Conservation (phyloP, 805 yeast genomes). For the Maudiozyma bulderi region DNA sequence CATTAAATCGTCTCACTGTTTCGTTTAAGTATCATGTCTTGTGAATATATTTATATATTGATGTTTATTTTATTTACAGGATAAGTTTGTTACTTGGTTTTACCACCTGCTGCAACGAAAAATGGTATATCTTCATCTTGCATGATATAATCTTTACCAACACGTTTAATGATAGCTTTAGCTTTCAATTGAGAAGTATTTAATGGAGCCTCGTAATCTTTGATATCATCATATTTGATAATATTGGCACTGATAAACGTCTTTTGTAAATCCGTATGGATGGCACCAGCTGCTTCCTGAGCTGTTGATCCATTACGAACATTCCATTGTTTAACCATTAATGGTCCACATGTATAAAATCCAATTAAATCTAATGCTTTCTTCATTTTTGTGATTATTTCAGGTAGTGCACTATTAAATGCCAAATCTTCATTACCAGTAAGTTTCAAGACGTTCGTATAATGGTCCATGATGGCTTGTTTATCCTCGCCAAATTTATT, state of each 20-base stretch:
- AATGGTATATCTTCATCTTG: slow-evolving; percentile 78
- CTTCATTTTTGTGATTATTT: slow-evolving; percentile 57
- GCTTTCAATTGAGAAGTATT: slow-evolving; percentile 20
- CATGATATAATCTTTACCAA: slow-evolving; percentile 63
- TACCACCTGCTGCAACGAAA: slow-evolving; percentile 65
- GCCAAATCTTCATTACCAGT: slow-evolving; percentile 32
- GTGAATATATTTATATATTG: neutral
- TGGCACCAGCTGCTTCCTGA: slow-evolving; percentile 84
- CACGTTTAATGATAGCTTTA: slow-evolving; percentile 23
- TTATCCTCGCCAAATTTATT: slow-evolving; percentile 25
- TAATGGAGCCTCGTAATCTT: slow-evolving; percentile 14
- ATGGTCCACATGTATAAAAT: slow-evolving; percentile 79
- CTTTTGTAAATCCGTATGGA: slow-evolving; percentile 75
- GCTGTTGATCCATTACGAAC: slow-evolving; percentile 66
- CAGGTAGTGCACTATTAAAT: slow-evolving; percentile 47
- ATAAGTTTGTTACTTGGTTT: slow-evolving; percentile 19
- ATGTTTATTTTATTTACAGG: neutral
- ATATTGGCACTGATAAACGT: slow-evolving; percentile 76
- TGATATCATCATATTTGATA: slow-evolving; percentile 49
- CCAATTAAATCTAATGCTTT: slow-evolving; percentile 61
- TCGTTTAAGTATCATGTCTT: neutral
- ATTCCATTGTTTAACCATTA: slow-evolving; percentile 86
- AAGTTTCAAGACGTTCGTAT: slow-evolving; percentile 22
- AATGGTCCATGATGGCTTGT: slow-evolving; percentile 8
- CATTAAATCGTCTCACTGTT: neutral